A percentile compares a stretch with the other conserved stretches of the same genome.
These are phyloP conservation scores for Panicum hallii DNA, from an alignment of 202 grass and related monocot species.

Conservation along the genomic window DNA sequence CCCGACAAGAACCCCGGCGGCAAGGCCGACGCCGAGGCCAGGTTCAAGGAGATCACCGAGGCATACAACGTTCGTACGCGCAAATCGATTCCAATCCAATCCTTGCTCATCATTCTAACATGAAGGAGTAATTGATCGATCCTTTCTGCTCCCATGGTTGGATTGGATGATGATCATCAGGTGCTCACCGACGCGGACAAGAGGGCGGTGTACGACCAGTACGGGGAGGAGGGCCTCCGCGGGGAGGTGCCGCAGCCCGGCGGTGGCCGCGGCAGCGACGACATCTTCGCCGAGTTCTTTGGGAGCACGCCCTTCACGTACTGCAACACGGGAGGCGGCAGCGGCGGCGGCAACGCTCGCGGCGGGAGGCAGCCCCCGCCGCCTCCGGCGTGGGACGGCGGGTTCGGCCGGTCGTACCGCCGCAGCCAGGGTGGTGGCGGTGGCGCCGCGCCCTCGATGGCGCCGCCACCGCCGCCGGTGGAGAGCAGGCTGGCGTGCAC, in stretches of 20 bases:
- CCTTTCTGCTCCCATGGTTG: neutral
- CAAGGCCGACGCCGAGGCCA: slow-evolving; percentile 54
- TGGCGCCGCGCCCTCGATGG: neutral
- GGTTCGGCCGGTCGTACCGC: slow-evolving; percentile 20
- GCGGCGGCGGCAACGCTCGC: neutral
- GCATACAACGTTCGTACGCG: slow-evolving; percentile 55
- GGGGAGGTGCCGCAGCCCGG: slow-evolving; percentile 34
- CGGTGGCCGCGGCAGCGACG: slow-evolving; percentile 37
- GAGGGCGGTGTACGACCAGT: slow-evolving; percentile 74
- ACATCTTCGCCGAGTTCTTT: slow-evolving; percentile 85
- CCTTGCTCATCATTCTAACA: neutral
- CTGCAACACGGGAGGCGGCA: neutral
- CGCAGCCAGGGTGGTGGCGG: neutral
- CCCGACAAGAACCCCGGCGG: slow-evolving; percentile 60
- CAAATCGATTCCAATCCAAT: neutral
- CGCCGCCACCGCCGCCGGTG: neutral
- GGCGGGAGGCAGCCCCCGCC: slow-evolving; percentile 30
- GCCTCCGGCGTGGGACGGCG: slow-evolving; percentile 21
- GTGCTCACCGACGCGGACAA: slow-evolving; percentile 74
- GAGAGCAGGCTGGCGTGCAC: slow-evolving; percentile 66
- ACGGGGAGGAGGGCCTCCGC: slow-evolving; percentile 75
- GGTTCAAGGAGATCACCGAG: slow-evolving; percentile 68
- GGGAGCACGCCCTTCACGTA: slow-evolving; percentile 61
- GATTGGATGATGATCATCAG: slow-evolving; percentile 29
- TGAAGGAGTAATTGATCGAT: neutral